Conservation (phyloP, 768 basidiomycete species). For the Agrocybe praecox region DNA sequence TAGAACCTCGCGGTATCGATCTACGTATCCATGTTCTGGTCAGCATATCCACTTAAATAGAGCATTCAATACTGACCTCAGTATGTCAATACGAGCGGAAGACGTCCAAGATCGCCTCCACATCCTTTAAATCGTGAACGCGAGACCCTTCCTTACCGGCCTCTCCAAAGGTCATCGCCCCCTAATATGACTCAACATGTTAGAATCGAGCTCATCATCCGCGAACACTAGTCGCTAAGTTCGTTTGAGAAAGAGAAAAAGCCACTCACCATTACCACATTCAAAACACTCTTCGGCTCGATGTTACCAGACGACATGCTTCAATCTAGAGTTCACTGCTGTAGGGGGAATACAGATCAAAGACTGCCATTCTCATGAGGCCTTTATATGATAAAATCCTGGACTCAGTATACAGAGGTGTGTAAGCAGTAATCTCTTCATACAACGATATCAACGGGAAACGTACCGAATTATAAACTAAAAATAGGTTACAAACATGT, state of each 20-base stretch:
- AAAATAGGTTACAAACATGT: no score
- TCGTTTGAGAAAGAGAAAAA: not conserved
- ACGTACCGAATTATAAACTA: no score
- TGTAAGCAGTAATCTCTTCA: no score
- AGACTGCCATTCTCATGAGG: no score
- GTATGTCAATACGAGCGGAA: constrained; percentile 59
- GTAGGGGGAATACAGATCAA: no score
- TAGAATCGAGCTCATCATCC: not conserved
- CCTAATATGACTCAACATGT: constrained; percentile 34
- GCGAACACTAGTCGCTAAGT: no score
- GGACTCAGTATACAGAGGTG: no score
- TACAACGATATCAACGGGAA: no score
- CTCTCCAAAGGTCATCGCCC: constrained; percentile 59
- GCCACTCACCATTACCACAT: constrained; percentile 49
- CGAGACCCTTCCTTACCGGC: constrained; percentile 49
- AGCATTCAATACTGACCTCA: constrained; percentile 34
- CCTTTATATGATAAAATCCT: no score
- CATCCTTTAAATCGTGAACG: constrained; percentile 48
- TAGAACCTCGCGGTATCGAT: constrained; percentile 57
- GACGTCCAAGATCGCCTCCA: constrained; percentile 54
- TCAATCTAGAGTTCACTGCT: no score
- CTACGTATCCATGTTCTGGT: constrained; percentile 18
- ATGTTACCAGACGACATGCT: not conserved
- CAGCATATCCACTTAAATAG: constrained; percentile 17
- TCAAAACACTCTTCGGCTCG: constrained; percentile 42